Evolutionary conservation across 2,329 filamentous ascomycete species (phyloP), one percentile per base, ranked within the genome.

Genomic region (Pseudomassariella vexata): DNA sequence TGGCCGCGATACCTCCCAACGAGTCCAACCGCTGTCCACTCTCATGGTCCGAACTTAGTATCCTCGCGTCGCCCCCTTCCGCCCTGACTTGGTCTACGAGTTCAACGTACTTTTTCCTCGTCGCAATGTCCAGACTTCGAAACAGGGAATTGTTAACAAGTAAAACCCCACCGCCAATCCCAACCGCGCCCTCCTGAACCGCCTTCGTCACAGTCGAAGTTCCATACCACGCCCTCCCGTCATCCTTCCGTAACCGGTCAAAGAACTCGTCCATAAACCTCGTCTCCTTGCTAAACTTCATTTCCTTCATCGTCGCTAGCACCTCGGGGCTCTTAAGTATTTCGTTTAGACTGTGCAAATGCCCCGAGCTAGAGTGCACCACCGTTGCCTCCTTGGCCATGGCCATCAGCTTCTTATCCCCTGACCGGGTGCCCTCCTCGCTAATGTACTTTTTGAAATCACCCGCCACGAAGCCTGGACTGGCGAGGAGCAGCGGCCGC

Each of bases 41-140:
- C 64, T 95, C 90, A 57, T 96, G 90, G 50, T 94, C 83, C 48
- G 85, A 89, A 57, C 90, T 96, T 18, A 96, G 62, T n/a, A 96
- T 76, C 33, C 85, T 70, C 1, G 87, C 85, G 44, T 95, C 88
- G 2, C 90, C 92, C 5, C 90, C 92, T 42, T 87, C 81, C 3
- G 79, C 79, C 43, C 80, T 78, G n/a, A 96, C 90, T 40, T 80
- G 81, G 55, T 96, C 90, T 4, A 96, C 89, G 27, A 96, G 68
- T 7, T 65, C 66, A 1, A 96, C 90, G 69, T 89, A 96, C 41
- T 79, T 75, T 53, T 81, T 85, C 45, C 92, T 70, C 37, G 79
- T 81, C 1, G 68, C 72, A 5, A 95, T 72, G 36, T 94, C 80
- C 48, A 90, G 76, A 43, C 83, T 88, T 29, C 92, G 73, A 57